These are phyloP conservation scores for Dichotomopilus funicola DNA, from an alignment of 2,329 filamentous ascomycete genomes.

Conservation along the genomic window DNA sequence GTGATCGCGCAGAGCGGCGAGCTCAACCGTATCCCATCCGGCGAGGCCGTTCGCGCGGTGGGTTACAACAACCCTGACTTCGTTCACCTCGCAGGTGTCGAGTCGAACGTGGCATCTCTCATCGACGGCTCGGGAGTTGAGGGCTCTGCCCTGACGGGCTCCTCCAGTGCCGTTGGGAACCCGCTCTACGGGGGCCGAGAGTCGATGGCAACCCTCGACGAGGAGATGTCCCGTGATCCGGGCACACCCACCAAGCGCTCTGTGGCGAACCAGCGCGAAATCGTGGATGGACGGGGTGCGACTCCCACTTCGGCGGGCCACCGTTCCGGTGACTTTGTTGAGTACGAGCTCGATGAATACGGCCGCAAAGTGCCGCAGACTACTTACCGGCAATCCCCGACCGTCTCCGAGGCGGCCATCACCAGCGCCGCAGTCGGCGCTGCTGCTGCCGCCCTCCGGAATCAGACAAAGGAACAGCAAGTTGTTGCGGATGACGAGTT, in stretches of 20 bases:
- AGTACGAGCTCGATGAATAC: slow-evolving; percentile 54
- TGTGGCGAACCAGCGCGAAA: slow-evolving; percentile 33
- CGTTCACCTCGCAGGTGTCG: slow-evolving; percentile 68
- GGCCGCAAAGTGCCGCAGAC: slow-evolving; percentile 47
- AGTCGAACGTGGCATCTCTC: slow-evolving; percentile 86
- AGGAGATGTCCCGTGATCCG: slow-evolving; percentile 29
- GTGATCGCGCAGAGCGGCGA: slow-evolving; percentile 49
- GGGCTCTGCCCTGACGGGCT: slow-evolving; percentile 61
- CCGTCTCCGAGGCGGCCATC: slow-evolving; percentile 51
- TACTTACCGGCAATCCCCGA: slow-evolving; percentile 43
- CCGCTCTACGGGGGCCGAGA: slow-evolving; percentile 37
- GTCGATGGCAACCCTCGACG: slow-evolving; percentile 32
- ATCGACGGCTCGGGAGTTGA: slow-evolving; percentile 65
- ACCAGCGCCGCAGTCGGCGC: slow-evolving; percentile 50
- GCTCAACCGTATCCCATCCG: slow-evolving; percentile 53
- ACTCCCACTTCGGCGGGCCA: slow-evolving; percentile 36
- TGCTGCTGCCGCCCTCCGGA: slow-evolving; percentile 46
- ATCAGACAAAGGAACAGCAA: slow-evolving; percentile 38
- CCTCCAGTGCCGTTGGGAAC: slow-evolving; percentile 46
- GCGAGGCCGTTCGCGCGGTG: slow-evolving; percentile 64
- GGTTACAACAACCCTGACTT: slow-evolving; percentile 74
- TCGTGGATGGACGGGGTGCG: slow-evolving; percentile 34
- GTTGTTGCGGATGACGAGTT: slow-evolving; percentile 30
- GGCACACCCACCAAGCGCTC: slow-evolving; percentile 35
- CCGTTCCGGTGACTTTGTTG: slow-evolving; percentile 41